Evolutionary conservation across 2,329 filamentous ascomycete species (phyloP).

Genomic region (Aplosporella prunicola): DNA sequence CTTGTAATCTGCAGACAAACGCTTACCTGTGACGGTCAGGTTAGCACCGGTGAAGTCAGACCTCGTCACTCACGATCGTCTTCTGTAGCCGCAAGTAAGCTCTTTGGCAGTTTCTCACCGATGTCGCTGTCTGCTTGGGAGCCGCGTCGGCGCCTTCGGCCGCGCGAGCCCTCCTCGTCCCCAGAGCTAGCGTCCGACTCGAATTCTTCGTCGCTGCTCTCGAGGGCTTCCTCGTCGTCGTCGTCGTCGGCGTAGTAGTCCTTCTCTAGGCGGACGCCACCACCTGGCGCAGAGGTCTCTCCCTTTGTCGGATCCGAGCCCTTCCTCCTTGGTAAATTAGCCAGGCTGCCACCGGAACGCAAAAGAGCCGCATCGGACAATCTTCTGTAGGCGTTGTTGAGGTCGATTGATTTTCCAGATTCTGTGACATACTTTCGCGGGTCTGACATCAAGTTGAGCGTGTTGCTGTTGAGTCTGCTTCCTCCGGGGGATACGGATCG

Average conservation of each 20-base stretch:
- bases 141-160: constrained; percentile 28
- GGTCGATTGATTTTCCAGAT: constrained; percentile 54
- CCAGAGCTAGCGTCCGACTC: constrained; percentile 56
- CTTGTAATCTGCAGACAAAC: constrained; percentile 42
- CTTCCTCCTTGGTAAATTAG: constrained; percentile 51
- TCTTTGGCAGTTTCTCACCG: constrained; percentile 41
- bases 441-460: constrained; percentile 32
- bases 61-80: constrained; percentile 56
- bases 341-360: constrained; percentile 53
- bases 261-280: constrained; percentile 54
- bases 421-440: constrained; percentile 44
- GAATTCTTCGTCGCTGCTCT: constrained; percentile 56
- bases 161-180: constrained; percentile 24
- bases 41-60: constrained; percentile 12
- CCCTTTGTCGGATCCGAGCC: constrained; percentile 29
- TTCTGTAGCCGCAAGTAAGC: constrained; percentile 63
- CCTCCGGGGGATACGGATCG: constrained; percentile 29
- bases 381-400: constrained; percentile 59
- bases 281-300: constrained; percentile 37
- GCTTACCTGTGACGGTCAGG: constrained; percentile 42
- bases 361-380: constrained; percentile 63
- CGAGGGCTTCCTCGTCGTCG: constrained; percentile 51
- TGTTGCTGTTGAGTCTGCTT: constrained; percentile 41
- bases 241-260: constrained; percentile 58
- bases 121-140: constrained; percentile 24